phyloP scores from a whole-genome alignment of 1,284 basidiomycete species.

The Psilocybe mexicana region DNA sequence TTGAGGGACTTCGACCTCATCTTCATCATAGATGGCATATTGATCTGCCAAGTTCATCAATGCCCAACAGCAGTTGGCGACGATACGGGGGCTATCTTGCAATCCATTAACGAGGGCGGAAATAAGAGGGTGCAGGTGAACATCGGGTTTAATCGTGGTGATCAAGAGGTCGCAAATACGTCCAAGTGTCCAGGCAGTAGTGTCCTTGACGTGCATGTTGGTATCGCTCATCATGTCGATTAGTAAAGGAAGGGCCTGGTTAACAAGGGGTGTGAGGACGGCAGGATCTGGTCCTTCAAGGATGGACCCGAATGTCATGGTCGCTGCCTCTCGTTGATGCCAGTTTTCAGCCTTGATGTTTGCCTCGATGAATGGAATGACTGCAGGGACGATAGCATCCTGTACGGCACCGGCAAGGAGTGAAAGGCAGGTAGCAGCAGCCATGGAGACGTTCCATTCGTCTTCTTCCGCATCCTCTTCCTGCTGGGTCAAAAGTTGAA shows the following conservation, averaged over 20 bases:
- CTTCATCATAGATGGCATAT: constrained; percentile 63
- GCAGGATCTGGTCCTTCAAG: constrained; percentile 92
- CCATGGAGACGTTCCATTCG: constrained; percentile 99
- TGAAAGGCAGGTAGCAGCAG: constrained; percentile 91
- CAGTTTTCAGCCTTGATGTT: constrained; percentile 93
- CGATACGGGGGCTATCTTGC: constrained; percentile 82
- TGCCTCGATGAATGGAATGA: constrained; percentile 97
- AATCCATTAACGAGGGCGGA: constrained; percentile 84
- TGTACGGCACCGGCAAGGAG: constrained; percentile 90
- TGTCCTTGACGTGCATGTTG: constrained; percentile 91
- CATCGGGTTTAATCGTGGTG: constrained; percentile 85
- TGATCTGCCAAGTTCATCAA: constrained; percentile 94
- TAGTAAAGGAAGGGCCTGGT: constrained; percentile 91
- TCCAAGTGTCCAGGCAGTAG: constrained; percentile 97
- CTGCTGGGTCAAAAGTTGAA: constrained; percentile 88
- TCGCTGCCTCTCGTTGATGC: constrained; percentile 94
- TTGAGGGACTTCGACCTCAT: constrained; percentile 50
- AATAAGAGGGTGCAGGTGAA: constrained; percentile 85
- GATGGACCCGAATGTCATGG: constrained; percentile 98
- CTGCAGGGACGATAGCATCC: constrained; percentile 88
- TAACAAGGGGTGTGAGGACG: constrained; percentile 88
- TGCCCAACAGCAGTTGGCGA: constrained; percentile 95
- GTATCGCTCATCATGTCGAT: constrained; percentile 94
- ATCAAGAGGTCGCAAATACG: constrained; percentile 93
- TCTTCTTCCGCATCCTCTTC: constrained; percentile 98